Base-by-base conservation (phyloP, 805 yeast genomes). In the Yarrowia porcina region DNA sequence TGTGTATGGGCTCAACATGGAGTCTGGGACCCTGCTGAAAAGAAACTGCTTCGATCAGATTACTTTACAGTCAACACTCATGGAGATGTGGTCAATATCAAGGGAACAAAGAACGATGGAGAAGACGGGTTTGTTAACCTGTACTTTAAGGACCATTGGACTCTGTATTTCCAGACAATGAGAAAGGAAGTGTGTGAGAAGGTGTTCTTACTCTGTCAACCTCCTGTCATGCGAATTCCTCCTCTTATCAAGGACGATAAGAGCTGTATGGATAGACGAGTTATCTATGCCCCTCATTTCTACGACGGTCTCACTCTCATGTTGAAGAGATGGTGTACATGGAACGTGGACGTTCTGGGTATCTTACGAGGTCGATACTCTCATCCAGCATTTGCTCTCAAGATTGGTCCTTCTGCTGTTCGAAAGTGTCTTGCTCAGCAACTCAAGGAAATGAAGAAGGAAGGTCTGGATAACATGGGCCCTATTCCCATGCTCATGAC, bases 271-370 rank as follows among this genome's bases (percentile, higher is more conserved):
- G 93, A 88, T 68, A 70, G 77, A 0, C 81, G 81, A 60, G 86
- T 92, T 0, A 82, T 87, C 0, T 85, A 85, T 66, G 83, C 94
- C 15, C 92, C 94, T 1, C 97, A 92, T 74, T 92, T 86, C 72
- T 92, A 92, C 71, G 97, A 92, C 72, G 97, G 97, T 0, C 82
- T 91, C 84, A 87, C 97, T 1, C 76, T 92, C 33, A 86, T 92
- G 90, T 87, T 88, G 73, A 89, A 90, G 73, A 82, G 86, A 10
- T 92, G 97, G 97, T 89, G 88, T 70, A 73, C 73, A 36, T 88
- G 86, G 74, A 92, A 91, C 69, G 96, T 90, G 15, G 96, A 92
- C 70, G 90, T 96, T 0, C 73, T 89, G 39, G 97, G 97, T 0
- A 84, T 90, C 11, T 81, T 91, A 80, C 78, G 97, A 49, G 88